Evolutionary conservation across 495 filamentous ascomycete genomes (phyloP), one percentile per base, ranked within the genome.

Genomic region (Stereocaulon alpinum): DNA sequence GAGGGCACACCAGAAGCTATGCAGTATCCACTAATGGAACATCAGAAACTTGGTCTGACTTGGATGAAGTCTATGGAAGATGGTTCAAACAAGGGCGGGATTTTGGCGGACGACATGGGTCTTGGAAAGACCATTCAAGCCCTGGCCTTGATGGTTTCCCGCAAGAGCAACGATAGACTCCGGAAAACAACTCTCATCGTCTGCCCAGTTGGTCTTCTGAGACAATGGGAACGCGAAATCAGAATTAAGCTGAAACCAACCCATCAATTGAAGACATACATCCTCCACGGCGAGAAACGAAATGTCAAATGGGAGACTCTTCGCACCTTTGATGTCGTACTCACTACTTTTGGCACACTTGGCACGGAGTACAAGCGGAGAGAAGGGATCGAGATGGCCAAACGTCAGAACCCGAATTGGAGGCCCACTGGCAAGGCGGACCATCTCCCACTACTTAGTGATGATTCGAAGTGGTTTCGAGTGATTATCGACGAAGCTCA

Each of bases 401-500:
- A 68, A 50, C 52, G 61, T 40, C 57, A 40, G 17, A 59, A 73
- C 24, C 63, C 71, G 6, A 67, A 71, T 14, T 69, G 67, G 45
- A 59, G 59, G 37, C 68, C 68, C 40, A 54, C 56, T 5, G 56
- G 59, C 12, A 60, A 65, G 30, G 68, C 67, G 22, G 55, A 69
- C 55, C 29, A 43, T 30, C 69, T 89, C 40, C 80, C 81, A 4
- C 73, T 94, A 20, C 72, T 95, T 34, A 83, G 84, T 11, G 75
- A 81, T 0, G 73, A 76, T 15, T 82, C 80, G 65, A 73, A 77
- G 60, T 98, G 90, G 79, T 85, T 94, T 69, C 84, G 89, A 34
- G 77, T 96, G 55, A 87, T 98, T 58, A 78, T 96, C 29, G 91
- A 96, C 63, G 93, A 98, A 72, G 91, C 93, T 1, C 93, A 98